Evolutionary conservation across 352 stramenopile species (phyloP), one percentile per base, ranked within the genome.

Genomic region (Phytophthora hibernalis): DNA sequence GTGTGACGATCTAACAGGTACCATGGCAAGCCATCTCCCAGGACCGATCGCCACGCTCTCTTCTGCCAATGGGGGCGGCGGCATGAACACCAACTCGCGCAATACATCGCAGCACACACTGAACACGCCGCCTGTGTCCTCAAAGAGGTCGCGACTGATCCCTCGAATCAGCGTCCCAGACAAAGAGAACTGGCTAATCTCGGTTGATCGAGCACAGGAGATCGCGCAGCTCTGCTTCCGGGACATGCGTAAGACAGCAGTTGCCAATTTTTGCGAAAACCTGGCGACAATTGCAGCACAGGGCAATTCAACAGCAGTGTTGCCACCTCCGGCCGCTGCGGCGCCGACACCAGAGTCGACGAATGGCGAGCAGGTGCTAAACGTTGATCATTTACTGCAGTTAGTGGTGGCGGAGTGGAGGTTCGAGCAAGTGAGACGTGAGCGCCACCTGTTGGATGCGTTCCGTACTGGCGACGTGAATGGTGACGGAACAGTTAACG

Each of bases 401-500:
- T 60, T 91, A 6, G 85, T 91, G 18, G 59, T 88, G 20, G 55
- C 77, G 3, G 87, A 95, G 58, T 95, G 87, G 85, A 69, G 72
- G 5, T 74, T 82, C 15, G 87, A 95, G 50, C 84, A 95, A 57
- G 44, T 72, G n/a, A 79, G 87, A 22, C 79, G 87, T 4, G 85
- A 95, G 61, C 73, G 49, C 2, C 74, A 92, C 44, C 61, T 95
- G 63, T 62, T 89, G 16, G 80, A 93, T 20, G 80, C 82, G 0
- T 95, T 95, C 72, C 87, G 82, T 22, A 85, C 83, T 6, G 87
- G 87, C 20, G 85, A 95, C 49, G 80, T 93, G 40, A 92, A 95
- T 57, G 87, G 85, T 30, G 87, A 95, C 60, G 87, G 87, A n/a
- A 0, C 71, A 92, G 45, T 66, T 95, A 42, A 93, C 85, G 15